Conservation (phyloP, 495 filamentous ascomycete species). For the Aspergillus homomorphus region DNA sequence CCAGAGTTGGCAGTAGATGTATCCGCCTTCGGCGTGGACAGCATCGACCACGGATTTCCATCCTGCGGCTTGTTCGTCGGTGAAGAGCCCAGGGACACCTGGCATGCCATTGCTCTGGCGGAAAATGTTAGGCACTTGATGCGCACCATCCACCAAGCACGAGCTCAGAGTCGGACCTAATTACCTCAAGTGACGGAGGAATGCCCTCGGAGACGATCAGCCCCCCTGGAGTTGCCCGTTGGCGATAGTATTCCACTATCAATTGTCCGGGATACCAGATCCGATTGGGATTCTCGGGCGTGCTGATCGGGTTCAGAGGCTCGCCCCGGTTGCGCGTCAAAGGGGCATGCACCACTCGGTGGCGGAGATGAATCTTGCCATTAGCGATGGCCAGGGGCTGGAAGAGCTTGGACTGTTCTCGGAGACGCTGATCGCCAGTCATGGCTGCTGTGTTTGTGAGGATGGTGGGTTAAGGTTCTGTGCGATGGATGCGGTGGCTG, state of each 20-base stretch:
- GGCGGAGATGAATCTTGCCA: constrained; percentile 48
- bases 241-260: constrained; percentile 53
- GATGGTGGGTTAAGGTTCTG: constrained; percentile 1
- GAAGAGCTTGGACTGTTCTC: constrained; percentile 46
- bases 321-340: constrained; percentile 52
- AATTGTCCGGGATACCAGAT: constrained; percentile 46
- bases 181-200: constrained; percentile 46
- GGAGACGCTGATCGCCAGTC: constrained; percentile 23
- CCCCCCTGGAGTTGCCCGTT: constrained; percentile 51
- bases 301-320: constrained; percentile 35
- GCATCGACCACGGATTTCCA: constrained; percentile 53
- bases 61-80: constrained; percentile 40
- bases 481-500: not conserved
- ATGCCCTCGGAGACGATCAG: constrained; percentile 55
- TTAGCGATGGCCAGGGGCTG: constrained; percentile 47
- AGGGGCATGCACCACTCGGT: constrained; percentile 55
- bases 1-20: constrained; percentile 55
- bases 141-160: not conserved
- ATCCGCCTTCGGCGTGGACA: constrained; percentile 51
- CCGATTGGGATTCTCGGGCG: constrained; percentile 42
- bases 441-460: constrained; percentile 8
- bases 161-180: not conserved
- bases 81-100: constrained; percentile 50
- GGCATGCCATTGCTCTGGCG: constrained; percentile 32
- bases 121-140: not conserved